Evolutionary conservation across 2,329 filamentous ascomycete species (phyloP), one percentile per base, ranked within the genome.

Genomic region (Hypoxylon rubiginosum): DNA sequence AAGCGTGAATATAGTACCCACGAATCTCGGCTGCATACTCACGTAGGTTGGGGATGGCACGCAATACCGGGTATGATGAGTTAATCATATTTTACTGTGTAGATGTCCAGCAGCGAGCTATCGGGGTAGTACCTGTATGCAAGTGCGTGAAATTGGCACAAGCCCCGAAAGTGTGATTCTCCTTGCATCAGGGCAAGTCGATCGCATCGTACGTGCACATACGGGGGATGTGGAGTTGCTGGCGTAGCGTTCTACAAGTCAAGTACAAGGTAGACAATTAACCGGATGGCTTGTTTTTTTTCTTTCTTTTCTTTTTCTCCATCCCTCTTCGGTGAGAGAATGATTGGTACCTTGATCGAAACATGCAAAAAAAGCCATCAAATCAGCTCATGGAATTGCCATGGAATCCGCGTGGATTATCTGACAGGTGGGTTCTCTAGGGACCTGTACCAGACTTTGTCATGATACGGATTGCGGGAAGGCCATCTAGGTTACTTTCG

Each of bases 101-200:
- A n/a, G n/a, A n/a, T n/a, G n/a, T n/a, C n/a, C n/a, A 43, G 9
- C 39, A 43, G 39, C n/a, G 39, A 43, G 39, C 17, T 24, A 43
- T 43, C 39, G 39, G 39, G 39, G 39, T 43, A 43, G 36, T 17
- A 39, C 30, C 45, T 24, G 19, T 48, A 58, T 64, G 63, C 59
- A 55, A 61, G 63, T 34, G 59, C 34, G 52, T 66, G 57, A 69
- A 69, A 66, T 58, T 64, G 60, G 63, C 52, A 66, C 66, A 66
- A 62, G 36, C 53, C 62, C 66, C 63, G 59, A 58, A 10, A 41
- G 57, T 64, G 63, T 69, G 66, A 69, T 64, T 64, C 57, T 63
- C 59, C 66, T 69, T 69, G 66, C 66, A 64, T 69, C 26, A 43
- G 34, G 54, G 48, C 45, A 41, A 51, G 60, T 41, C 59, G 62